Base-by-base conservation (phyloP, 768 basidiomycete species). In the Boletus eberwhitei region DNA sequence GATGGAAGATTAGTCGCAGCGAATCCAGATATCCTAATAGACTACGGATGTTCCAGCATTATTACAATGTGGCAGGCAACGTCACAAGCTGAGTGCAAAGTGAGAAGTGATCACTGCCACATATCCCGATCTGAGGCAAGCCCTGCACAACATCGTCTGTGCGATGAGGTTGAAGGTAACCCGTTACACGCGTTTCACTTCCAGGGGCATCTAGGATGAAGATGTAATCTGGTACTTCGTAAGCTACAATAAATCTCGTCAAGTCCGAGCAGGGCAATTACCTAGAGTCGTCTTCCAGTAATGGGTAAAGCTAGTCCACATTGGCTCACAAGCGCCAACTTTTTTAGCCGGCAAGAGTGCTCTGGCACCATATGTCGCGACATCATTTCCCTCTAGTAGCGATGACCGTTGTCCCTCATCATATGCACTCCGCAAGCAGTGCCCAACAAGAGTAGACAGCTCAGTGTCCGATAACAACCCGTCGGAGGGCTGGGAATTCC, bases 231-330 rank as follows among this genome's bases (percentile, higher is more conserved):
- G 42, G 22, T 29, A 43, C 13, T 35, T 50, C 16, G 2, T 64
- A 22, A 67, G 67, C 51, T 11, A 48, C 16, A 13, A 34, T 1
- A 21, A 8, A 17, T 32, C 19, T 43, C 9, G 8, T 24, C 24
- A n/a, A 35, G 40, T 50, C 26, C 41, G 38, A 9, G 8, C 19
- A 11, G 24, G 46, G 26, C 3, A 65, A 75, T 56, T 61, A 88
- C 93, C 93, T 65, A 95, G 67, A 4, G 88, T 87, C 9, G 87
- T 73, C 63, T 88, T 82, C 91, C 92, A 95, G 64, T 86, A 86
- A 69, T 90, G 83, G 1, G 95, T 93, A 64, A 87, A 96, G 65
- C 87, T 90, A 36, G 94, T 95, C 75, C 86, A 98, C 68, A 83
- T 80, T 4, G 93, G 93, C 65, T 95, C 92, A 65, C 80, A 71